A percentile compares a stretch with the other conserved stretches of the same genome.
Evolutionary conservation across 2,329 filamentous ascomycete species (phyloP).

Genomic region (Colletotrichum sp.): DNA sequence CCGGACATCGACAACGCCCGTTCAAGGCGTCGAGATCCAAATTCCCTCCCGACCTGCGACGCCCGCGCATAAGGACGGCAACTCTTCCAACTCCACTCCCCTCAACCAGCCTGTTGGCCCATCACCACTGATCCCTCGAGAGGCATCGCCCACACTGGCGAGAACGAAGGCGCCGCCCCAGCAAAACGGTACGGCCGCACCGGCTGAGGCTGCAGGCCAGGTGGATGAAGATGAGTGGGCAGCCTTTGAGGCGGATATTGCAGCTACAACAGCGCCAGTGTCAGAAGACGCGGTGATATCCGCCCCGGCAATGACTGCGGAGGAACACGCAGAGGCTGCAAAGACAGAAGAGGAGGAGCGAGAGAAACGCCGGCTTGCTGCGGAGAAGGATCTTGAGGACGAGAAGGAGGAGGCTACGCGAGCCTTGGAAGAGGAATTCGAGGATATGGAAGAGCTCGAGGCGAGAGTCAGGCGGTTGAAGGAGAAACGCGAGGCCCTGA

Average conservation of each 20-base stretch:
- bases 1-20: conserved; percentile 56
- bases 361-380: conserved; percentile 57
- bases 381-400: conserved; percentile 63
- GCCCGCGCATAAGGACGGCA: conserved; percentile 47
- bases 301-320: conserved; percentile 70
- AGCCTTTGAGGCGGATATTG: conserved; percentile 85
- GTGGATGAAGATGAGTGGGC: conserved; percentile 83
- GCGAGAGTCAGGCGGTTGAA: conserved; percentile 72
- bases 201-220: conserved; percentile 21
- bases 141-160: conserved; percentile 6
- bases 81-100: conserved; percentile 47
- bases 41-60: conserved; percentile 70
- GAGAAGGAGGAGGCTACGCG: conserved; percentile 79
- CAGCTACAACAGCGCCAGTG: conserved; percentile 44
- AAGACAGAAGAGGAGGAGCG: conserved; percentile 55
- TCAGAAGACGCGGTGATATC: conserved; percentile 65
- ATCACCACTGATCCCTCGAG: conserved; percentile 42
- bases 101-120: conserved; percentile 30
- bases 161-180: conserved; percentile 7
- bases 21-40: conserved; percentile 63
- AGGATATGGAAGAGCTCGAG: conserved; percentile 83
- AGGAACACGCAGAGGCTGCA: conserved; percentile 63
- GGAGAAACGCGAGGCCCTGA: conserved; percentile 72
- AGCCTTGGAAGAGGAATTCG: conserved; percentile 78
- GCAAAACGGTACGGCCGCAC: conserved; percentile 22